Conservation (phyloP, 441 rosid species). For the Jatropha podagrica region DNA sequence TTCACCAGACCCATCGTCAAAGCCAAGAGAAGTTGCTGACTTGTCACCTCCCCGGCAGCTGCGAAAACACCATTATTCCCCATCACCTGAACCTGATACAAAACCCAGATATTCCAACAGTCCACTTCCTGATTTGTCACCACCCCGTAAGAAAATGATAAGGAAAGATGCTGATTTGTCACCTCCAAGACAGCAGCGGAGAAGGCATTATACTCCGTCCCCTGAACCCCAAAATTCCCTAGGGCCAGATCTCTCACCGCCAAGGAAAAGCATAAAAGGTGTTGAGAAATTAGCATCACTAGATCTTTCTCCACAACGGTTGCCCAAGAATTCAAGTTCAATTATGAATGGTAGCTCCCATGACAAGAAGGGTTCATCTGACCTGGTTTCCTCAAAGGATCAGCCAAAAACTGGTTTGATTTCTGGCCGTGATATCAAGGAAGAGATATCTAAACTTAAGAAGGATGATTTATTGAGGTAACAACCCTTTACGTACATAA, state of each 20-base stretch:
- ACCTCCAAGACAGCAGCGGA: constrained; percentile 29
- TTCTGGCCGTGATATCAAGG: constrained; percentile 57
- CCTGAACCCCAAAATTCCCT: constrained; percentile 19
- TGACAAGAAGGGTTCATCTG: constrained; percentile 36
- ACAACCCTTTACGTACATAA: not conserved
- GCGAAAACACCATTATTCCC: constrained; percentile 25
- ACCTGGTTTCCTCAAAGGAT: constrained; percentile 36
- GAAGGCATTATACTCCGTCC: constrained; percentile 20
- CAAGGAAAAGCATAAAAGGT: constrained; percentile 36
- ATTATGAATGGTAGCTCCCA: constrained; percentile 14
- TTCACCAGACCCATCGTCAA: constrained; percentile 24
- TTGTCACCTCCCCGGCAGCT: constrained; percentile 38
- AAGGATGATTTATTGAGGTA: constrained; percentile 64
- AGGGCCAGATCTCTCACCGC: constrained; percentile 51
- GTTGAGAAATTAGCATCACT: constrained; percentile 8
- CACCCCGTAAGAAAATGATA: constrained; percentile 45
- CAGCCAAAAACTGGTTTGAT: constrained; percentile 60
- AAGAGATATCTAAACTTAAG: constrained; percentile 60
- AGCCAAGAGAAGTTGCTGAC: constrained; percentile 29
- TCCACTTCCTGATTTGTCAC: constrained; percentile 33
- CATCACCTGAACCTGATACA: constrained; percentile 32
- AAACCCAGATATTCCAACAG: not conserved
- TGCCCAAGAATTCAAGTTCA: constrained; percentile 3
- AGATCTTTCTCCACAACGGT: constrained; percentile 17
- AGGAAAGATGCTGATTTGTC: constrained; percentile 35